Evolutionary conservation across 768 basidiomycete genomes (phyloP).

Genomic region (Pholiota conissans): DNA sequence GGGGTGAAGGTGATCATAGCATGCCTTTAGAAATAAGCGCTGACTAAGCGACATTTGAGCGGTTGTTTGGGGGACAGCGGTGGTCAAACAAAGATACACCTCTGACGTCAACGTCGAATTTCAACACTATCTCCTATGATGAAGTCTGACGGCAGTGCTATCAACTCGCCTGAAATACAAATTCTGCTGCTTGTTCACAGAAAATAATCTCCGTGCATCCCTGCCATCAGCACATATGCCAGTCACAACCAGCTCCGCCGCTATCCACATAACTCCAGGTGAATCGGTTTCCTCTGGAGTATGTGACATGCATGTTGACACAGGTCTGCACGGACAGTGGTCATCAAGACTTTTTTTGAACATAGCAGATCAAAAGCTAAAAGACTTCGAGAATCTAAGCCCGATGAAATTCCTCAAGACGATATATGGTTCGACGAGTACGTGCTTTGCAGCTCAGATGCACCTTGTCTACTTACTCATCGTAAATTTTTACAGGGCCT

Average conservation of each 20-base stretch:
- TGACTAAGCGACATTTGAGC: conserved; percentile 10
- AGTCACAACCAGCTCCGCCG: conserved; percentile 53
- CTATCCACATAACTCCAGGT: conserved; percentile 56
- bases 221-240: conserved; percentile 36
- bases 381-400: conserved; percentile 29
- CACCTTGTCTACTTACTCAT: not conserved
- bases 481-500: conserved; percentile 42
- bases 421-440: conserved; percentile 74
- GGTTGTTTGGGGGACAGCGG: conserved; percentile 6
- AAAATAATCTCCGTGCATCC: not conserved
- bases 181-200: not conserved
- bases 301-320: not conserved
- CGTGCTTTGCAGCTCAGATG: conserved; percentile 12
- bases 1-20: conserved; percentile 95
- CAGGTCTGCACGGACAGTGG: conserved; percentile 32
- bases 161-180: not conserved
- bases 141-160: not conserved
- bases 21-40: conserved; percentile 10
- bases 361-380: conserved; percentile 46
- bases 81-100: not conserved
- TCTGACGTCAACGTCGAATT: conserved; percentile 25
- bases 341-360: conserved; percentile 49
- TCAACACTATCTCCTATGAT: too few species aligned
- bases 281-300: not conserved
- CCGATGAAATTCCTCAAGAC: conserved; percentile 50